A percentile compares a stretch with the other conserved stretches of the same genome.
Evolutionary conservation across 2,329 filamentous ascomycete species (phyloP).

Genomic region (Epichloe uncinata): DNA sequence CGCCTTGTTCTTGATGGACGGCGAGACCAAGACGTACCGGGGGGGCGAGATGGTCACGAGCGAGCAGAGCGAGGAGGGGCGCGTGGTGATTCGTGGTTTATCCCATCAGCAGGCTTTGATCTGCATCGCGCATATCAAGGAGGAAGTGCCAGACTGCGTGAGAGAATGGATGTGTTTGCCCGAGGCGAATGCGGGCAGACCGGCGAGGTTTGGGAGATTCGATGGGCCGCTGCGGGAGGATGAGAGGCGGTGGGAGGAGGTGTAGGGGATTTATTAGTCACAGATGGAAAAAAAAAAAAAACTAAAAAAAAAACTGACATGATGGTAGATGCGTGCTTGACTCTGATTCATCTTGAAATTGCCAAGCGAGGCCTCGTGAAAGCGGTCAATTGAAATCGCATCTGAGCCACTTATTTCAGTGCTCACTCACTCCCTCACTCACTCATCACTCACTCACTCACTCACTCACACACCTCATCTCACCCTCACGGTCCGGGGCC

Average conservation of each 20-base stretch:
- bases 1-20: conserved; percentile 60
- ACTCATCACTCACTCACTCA: no score
- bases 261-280: no score
- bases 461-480: not conserved
- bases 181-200: conserved; percentile 49
- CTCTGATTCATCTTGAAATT: no score
- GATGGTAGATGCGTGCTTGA: no score
- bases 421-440: no score
- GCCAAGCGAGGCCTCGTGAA: no score
- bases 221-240: conserved; percentile 46
- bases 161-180: conserved; percentile 79
- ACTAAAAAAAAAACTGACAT: no score
- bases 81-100: conserved; percentile 47
- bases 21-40: conserved; percentile 35
- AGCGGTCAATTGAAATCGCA: not conserved
- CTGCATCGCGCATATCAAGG: conserved; percentile 82
- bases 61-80: conserved; percentile 19
- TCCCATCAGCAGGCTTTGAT: conserved; percentile 64
- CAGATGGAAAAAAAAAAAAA: no score
- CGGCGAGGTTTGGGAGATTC: conserved; percentile 52
- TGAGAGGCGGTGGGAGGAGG: conserved; percentile 46
- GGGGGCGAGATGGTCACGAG: conserved; percentile 31
- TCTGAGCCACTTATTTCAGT: no score
- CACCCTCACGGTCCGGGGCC: not conserved
- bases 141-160: conserved; percentile 77